These are phyloP conservation scores for Hansenula sp. DNA, from an alignment of 1,139 yeast species.

Conservation along the genomic window DNA sequence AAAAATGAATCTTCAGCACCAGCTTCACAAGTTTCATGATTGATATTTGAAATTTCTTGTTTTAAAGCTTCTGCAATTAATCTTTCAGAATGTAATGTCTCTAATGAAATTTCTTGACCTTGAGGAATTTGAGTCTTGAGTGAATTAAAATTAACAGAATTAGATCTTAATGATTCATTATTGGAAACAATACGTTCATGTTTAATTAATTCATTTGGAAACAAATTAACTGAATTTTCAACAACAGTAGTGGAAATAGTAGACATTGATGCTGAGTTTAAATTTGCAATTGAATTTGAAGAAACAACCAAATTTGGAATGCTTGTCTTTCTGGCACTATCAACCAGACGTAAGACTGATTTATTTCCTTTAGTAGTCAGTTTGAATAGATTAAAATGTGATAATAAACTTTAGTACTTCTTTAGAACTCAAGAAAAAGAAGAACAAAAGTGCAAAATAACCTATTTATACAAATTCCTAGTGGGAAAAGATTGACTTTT, in stretches of 20 bases:
- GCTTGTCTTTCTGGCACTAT: conserved; percentile 14
- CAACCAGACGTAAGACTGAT: conserved; percentile 13
- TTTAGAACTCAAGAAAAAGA: no score
- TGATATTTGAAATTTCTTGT: conserved; percentile 41
- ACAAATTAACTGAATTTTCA: neutral
- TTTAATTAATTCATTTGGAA: neutral
- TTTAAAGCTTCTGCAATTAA: conserved; percentile 39
- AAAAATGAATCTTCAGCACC: conserved; percentile 87
- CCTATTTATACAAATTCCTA: no score
- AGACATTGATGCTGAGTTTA: conserved; percentile 14
- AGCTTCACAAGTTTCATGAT: conserved; percentile 59
- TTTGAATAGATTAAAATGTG: conserved; percentile 5
- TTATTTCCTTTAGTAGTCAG: conserved; percentile 12
- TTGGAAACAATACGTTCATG: neutral
- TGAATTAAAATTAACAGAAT: conserved; percentile 6
- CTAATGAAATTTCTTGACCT: conserved; percentile 7
- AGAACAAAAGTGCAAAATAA: no score
- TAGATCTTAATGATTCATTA: neutral
- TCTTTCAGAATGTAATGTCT: conserved; percentile 14
- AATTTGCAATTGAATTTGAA: conserved; percentile 12
- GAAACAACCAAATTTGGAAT: conserved; percentile 3
- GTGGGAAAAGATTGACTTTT: neutral
- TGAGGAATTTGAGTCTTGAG: conserved; percentile 4
- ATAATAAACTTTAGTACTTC: no score
- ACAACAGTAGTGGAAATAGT: conserved; percentile 6